Percentiles rank a stretch among this genome's conserved stretches.
Evolutionary conservation across 306 rosid species (phyloP).

Genomic region (Cucumis cinereus): DNA sequence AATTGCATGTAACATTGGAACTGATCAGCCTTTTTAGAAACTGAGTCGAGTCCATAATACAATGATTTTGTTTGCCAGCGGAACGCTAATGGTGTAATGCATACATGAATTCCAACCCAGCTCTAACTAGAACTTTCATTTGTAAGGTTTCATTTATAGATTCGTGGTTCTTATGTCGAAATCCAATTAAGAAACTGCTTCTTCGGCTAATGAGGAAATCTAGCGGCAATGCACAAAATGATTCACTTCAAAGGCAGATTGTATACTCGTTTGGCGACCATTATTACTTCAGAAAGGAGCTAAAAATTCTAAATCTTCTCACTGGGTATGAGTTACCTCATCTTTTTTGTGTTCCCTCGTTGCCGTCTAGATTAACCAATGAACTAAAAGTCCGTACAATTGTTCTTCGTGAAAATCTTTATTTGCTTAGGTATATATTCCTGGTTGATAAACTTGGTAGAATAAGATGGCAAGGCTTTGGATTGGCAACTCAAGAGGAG

Average conservation of each 20-base stretch:
- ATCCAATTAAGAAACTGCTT: slow-evolving; percentile 51
- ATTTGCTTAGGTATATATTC: slow-evolving; percentile 42
- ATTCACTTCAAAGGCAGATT: slow-evolving; percentile 32
- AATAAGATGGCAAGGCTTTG: slow-evolving; percentile 90
- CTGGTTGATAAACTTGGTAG: slow-evolving; percentile 82
- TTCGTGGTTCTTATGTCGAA: slow-evolving; percentile 43
- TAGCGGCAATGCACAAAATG: slow-evolving; percentile 20
- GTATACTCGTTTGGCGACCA: slow-evolving; percentile 84
- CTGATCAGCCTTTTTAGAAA: neutral
- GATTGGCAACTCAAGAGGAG: slow-evolving; percentile 62
- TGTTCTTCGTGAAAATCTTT: slow-evolving; percentile 5
- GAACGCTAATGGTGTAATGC: neutral
- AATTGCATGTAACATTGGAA: neutral
- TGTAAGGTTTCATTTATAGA: slow-evolving; percentile 71
- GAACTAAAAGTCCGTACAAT: neutral
- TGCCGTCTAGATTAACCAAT: neutral
- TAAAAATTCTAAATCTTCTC: slow-evolving; percentile 57
- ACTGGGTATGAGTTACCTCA: slow-evolving; percentile 45
- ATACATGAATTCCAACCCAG: neutral
- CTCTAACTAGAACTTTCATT: neutral
- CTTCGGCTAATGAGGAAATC: slow-evolving; percentile 64
- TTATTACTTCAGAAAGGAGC: slow-evolving; percentile 87
- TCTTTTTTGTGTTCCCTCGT: neutral
- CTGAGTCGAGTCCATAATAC: slow-evolving; percentile 3
- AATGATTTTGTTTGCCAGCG: slow-evolving; percentile 1